A percentile compares a stretch with the other conserved stretches of the same genome.
These are phyloP conservation scores for Lanmaoa rubissima DNA, from an alignment of 768 basidiomycete genomes.

Conservation along the genomic window DNA sequence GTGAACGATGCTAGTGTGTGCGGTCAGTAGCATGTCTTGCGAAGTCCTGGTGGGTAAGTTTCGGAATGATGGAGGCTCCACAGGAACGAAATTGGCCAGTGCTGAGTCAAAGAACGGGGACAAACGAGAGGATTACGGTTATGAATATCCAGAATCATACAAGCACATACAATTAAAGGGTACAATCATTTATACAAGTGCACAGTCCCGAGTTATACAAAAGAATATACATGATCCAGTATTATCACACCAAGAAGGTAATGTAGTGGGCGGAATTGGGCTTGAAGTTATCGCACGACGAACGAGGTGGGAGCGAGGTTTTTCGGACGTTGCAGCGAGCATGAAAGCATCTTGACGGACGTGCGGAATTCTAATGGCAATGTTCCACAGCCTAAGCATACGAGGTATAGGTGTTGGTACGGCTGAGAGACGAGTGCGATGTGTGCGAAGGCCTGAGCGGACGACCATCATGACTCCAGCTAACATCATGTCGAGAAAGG, in stretches of 20 bases:
- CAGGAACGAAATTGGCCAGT: background rate
- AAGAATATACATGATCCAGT: constrained; percentile 33
- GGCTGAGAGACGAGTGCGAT: constrained; percentile 15
- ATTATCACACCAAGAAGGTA: constrained; percentile 25
- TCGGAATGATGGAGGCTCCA: background rate
- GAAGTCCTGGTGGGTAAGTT: background rate
- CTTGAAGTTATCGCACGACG: constrained; percentile 22
- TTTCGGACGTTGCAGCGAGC: constrained; percentile 7
- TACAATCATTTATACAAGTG: constrained; percentile 24
- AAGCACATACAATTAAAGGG: constrained; percentile 22
- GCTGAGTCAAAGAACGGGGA: background rate
- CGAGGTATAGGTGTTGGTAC: constrained; percentile 18
- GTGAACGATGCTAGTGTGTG: background rate
- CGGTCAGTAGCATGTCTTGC: background rate
- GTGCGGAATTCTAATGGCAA: constrained; percentile 1
- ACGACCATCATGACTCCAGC: constrained; percentile 31
- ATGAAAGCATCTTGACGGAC: constrained; percentile 19
- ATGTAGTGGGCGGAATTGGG: constrained; percentile 6
- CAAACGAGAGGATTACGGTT: background rate
- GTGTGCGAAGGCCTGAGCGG: constrained; percentile 15
- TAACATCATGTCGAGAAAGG: constrained; percentile 13
- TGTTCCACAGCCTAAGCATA: constrained; percentile 19
- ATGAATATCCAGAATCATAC: background rate
- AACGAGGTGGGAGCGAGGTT: constrained; percentile 7
- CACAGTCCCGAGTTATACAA: constrained; percentile 24